Percentiles rank a stretch among this genome's conserved stretches.
These are phyloP conservation scores for Lobosporangium transversale DNA, from an alignment of 192 early-diverging fungal genomes.

Conservation along the genomic window DNA sequence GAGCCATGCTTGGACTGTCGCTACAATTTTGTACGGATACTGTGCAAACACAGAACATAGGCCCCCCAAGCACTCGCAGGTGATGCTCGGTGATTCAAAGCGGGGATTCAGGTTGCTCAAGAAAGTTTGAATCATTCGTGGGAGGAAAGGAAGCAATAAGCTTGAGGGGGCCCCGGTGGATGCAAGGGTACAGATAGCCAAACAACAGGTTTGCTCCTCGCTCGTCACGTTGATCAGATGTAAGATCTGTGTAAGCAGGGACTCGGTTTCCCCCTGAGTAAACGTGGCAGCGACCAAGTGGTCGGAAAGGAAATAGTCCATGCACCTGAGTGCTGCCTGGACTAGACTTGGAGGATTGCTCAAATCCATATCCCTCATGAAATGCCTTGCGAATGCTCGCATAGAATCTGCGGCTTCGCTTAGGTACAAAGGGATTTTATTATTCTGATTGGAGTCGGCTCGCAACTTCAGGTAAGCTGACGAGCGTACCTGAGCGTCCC, in stretches of 20 bases:
- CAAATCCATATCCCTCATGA: slow-evolving; percentile 13
- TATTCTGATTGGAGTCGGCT: slow-evolving; percentile 2
- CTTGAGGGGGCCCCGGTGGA: slow-evolving; percentile 3
- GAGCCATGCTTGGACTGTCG: slow-evolving; percentile 14
- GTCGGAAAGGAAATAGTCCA: slow-evolving; percentile 19
- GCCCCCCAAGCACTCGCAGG: slow-evolving; percentile 27
- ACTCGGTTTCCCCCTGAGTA: slow-evolving; percentile 20
- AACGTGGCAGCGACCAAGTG: slow-evolving; percentile 13
- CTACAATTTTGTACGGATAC: slow-evolving; percentile 16
- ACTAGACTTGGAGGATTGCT: slow-evolving; percentile 9
- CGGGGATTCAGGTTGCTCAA: slow-evolving; percentile 26
- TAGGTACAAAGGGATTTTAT: background rate
- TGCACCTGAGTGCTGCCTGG: slow-evolving; percentile 14
- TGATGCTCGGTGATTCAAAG: slow-evolving; percentile 19
- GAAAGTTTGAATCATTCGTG: slow-evolving; percentile 15
- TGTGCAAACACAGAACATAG: slow-evolving; percentile 10
- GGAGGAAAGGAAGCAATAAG: slow-evolving; percentile 3
- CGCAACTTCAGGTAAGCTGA: slow-evolving; percentile 1
- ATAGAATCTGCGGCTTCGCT: slow-evolving; percentile 11
- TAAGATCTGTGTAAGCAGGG: slow-evolving; percentile 10
- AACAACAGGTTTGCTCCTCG: slow-evolving; percentile 18
- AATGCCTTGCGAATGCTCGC: slow-evolving; percentile 1
- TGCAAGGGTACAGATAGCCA: slow-evolving; percentile 21
- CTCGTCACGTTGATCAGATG: slow-evolving; percentile 6
- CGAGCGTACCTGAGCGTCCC: slow-evolving; percentile 4